Conservation (phyloP, 805 yeast genomes). For the Candida odintsovae region DNA sequence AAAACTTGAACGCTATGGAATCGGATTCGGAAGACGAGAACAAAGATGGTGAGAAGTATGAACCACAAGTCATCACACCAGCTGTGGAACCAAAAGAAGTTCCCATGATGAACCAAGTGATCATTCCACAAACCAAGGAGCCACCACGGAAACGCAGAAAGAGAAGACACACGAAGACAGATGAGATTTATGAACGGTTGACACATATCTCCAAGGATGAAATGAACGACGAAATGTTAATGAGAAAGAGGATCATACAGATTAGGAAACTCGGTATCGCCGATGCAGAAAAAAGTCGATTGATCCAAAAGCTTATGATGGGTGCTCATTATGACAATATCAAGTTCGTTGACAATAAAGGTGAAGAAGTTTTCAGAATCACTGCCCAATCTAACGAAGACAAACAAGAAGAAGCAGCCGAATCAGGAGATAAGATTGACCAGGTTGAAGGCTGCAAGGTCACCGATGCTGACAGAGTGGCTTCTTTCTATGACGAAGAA, state of each 20-base stretch:
- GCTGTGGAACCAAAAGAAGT: constrained; percentile 42
- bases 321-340: constrained; percentile 53
- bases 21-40: constrained; percentile 35
- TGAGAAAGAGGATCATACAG: constrained; percentile 45
- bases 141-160: constrained; percentile 15
- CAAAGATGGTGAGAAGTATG: constrained; percentile 29
- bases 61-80: constrained; percentile 49
- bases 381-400: constrained; percentile 8
- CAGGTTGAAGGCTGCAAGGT: constrained; percentile 28
- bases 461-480: constrained; percentile 40
- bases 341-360: constrained; percentile 26
- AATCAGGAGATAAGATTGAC: constrained; percentile 7
- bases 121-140: constrained; percentile 40
- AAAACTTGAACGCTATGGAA: constrained; percentile 25
- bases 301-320: constrained; percentile 65
- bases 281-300: constrained; percentile 21
- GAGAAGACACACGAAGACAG: constrained; percentile 3
- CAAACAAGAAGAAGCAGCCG: constrained; percentile 16
- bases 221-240: constrained; percentile 23
- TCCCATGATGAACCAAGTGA: constrained; percentile 47
- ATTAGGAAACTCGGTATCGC: constrained; percentile 17
- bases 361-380: constrained; percentile 22
- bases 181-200: constrained; percentile 14
- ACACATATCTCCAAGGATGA: constrained; percentile 14
- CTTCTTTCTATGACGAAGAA: constrained; percentile 41